Conservation (phyloP, 495 filamentous ascomycete species). For the Amorphotheca resinae region DNA sequence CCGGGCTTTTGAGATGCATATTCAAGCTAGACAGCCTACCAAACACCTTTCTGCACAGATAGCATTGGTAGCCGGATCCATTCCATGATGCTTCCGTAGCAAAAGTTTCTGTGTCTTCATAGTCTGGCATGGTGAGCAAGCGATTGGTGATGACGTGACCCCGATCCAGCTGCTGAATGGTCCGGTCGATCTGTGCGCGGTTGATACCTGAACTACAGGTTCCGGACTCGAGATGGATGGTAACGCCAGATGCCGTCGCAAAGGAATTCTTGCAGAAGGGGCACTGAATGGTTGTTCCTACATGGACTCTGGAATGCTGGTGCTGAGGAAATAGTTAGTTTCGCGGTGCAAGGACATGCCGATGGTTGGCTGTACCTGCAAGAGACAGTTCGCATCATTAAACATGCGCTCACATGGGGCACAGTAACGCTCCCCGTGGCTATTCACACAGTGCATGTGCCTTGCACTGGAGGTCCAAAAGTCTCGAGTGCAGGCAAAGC, state of each 20-base stretch:
- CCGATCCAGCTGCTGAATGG: slow-evolving; percentile 16
- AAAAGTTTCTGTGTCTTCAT: slow-evolving; percentile 7
- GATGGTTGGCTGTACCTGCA: slow-evolving; percentile 11
- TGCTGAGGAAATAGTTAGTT: slow-evolving; percentile 10
- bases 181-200: slow-evolving; percentile 18
- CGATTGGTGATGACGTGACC: slow-evolving; percentile 22
- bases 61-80: slow-evolving; percentile 20
- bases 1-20: slow-evolving; percentile 21
- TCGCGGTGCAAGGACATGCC: background rate
- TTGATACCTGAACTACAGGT: slow-evolving; percentile 19
- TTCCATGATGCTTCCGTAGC: slow-evolving; percentile 22
- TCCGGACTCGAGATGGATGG: slow-evolving; percentile 22
- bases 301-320: slow-evolving; percentile 21
- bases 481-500: slow-evolving; percentile 12
- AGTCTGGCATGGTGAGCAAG: slow-evolving; percentile 15
- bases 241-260: slow-evolving; percentile 19
- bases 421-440: slow-evolving; percentile 17
- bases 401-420: slow-evolving; percentile 18
- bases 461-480: slow-evolving; percentile 8
- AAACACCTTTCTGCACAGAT: slow-evolving; percentile 19
- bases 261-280: slow-evolving; percentile 19
- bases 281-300: slow-evolving; percentile 21
- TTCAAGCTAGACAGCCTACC: slow-evolving; percentile 12
- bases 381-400: slow-evolving; percentile 15
- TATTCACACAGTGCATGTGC: slow-evolving; percentile 15